A percentile compares a stretch with the other conserved stretches of the same genome.
phyloP scores from a whole-genome alignment of 352 stramenopile species.

The Phytopythium chamaehyphon region DNA sequence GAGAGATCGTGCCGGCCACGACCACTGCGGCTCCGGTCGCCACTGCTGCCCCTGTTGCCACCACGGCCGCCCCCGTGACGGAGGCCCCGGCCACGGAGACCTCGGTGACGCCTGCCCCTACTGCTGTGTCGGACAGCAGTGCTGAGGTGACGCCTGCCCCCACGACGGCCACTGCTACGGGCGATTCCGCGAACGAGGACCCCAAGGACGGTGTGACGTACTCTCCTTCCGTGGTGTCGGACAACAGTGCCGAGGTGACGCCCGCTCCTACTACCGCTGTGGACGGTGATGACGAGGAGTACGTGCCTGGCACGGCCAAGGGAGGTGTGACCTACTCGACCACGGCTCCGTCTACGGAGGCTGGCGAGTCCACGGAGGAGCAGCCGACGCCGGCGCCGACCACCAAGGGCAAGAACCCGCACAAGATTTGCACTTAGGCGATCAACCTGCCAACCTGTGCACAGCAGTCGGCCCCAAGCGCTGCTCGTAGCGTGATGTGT shows the following conservation, averaged over 20 bases:
- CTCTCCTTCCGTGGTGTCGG: background rate
- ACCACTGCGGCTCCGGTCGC: background rate
- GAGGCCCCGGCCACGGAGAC: background rate
- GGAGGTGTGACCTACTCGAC: background rate
- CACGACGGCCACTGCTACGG: background rate
- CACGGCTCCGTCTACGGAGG: background rate
- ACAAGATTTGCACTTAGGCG: conserved; percentile 5
- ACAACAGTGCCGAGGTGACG: conserved; percentile 1
- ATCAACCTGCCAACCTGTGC: too few species aligned
- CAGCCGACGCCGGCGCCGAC: conserved; percentile 1
- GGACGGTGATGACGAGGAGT: conserved; percentile 2
- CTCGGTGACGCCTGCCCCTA: background rate
- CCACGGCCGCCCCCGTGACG: background rate
- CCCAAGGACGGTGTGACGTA: background rate
- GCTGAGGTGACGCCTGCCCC: conserved; percentile 2
- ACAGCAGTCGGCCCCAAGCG: too few species aligned
- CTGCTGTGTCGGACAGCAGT: background rate
- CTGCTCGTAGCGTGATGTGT: too few species aligned
- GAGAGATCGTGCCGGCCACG: background rate
- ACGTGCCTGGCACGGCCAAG: conserved; percentile 1
- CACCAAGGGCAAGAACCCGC: conserved; percentile 4
- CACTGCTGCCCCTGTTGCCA: background rate
- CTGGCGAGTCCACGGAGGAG: background rate
- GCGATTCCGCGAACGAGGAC: background rate
- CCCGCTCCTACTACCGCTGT: conserved; percentile 1